Base-by-base conservation (phyloP, 139 green algal genomes). In the Choricystis sp. region DNA sequence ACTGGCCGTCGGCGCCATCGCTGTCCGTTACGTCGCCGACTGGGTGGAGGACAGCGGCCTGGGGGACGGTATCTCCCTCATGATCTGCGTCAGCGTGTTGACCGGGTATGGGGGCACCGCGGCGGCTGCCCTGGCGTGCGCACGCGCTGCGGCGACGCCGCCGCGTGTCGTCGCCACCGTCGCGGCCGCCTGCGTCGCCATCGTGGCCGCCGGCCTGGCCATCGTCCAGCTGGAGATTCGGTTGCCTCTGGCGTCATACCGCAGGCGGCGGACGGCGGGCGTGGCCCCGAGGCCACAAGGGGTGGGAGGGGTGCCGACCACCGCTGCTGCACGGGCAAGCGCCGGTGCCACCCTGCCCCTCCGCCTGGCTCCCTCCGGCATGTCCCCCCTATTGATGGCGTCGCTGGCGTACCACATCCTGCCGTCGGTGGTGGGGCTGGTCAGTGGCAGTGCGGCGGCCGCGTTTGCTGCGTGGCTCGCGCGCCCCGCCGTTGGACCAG, bases 181-280 rank as follows among this genome's bases (percentile, higher is more conserved):
- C 40, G 40, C 40, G 40, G n/a, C 25, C 21, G 66, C 16, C 22
- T 63, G 26, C 29, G 16, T 66, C 21, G 66, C 29, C 22, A 29
- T 72, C 2, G 60, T 66, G 22, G 25, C 31, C 16, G 52, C 63
- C 30, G 60, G 49, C 40, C 25, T 63, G 0, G 31, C 31, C 3
- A 24, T 62, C n/a, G 63, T 27, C 28, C 57, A 57, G n/a, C 2
- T 72, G 14, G 58, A 57, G 29, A 19, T 56, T 25, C 60, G 55
- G 14, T 29, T 63, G 1, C 66, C 66, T 20, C 52, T 72, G 22
- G 49, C 66, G 14, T 62, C 63, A 30, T 72, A 72, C 60, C 64
- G 64, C 59, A 26, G 30, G 31, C 61, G 66, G 5, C 30, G 48
- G 5, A 49, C 27, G 19, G 48, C 61, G 64, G 63, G 23, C 56